Base-by-base conservation (phyloP, 768 basidiomycete genomes). In the Amyloporia xantha region DNA sequence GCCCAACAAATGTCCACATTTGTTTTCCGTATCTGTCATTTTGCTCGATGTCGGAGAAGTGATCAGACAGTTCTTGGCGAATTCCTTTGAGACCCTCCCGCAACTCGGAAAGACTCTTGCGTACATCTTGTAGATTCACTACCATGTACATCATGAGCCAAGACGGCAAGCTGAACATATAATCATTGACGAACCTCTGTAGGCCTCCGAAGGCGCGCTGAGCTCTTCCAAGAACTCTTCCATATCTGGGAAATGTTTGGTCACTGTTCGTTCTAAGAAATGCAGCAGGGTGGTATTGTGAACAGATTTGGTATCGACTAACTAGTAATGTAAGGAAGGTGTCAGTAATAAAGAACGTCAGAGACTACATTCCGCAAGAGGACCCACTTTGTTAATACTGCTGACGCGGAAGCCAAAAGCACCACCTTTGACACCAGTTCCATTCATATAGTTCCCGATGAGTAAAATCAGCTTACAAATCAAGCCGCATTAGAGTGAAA, bases 391-490 rank as follows among this genome's bases (percentile, higher is more conserved):
- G 71, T 99, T 98, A 67, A 99, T 94, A 66, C 93, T 95, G 69
- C 91, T 92, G 45, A 98, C 82, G 59, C 88, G 82, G 78, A 99
- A 99, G 51, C 95, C 95, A 58, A 90, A 95, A 1, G 96, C 96
- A 26, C 94, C 94, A 48, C 95, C 95, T 65, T 95, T 96, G 59
- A 91, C 78, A 47, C 94, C 92, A 46, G 91, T 86, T 5, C 93
- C 91, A 62, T 99, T 99, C 85, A 98, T 93, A 66, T 92, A 99
- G 65, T 99, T 99, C 37, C 95, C 95, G 56, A 99, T 81, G 57
- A 94, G 76, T 12, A 99, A 82, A 55, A 98, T 96, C 36, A 99
- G 78, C 86, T 85, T 46, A n/a, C 17, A 38, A 1, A 26, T 17
- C 10, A 21, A 1, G 6, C 1, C 11, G 35, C 30, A 5, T 11